These are phyloP conservation scores for Xylaria nigripes DNA, from an alignment of 495 filamentous ascomycete genomes.

Conservation along the genomic window DNA sequence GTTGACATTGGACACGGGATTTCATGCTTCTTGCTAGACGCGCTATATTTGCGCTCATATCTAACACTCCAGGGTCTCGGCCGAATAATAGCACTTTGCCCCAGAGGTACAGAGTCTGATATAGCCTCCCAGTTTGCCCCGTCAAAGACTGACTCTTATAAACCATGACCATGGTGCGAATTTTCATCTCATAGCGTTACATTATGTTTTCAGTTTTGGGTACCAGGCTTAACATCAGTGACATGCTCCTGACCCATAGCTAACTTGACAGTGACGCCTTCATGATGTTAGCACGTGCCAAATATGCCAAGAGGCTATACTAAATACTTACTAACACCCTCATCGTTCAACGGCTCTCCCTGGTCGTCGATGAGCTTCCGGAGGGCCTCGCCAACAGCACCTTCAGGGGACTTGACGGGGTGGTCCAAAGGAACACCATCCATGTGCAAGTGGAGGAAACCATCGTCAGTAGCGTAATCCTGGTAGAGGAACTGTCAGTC, in stretches of 20 bases:
- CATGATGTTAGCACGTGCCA: conserved; percentile 17
- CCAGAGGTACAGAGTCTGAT: background rate
- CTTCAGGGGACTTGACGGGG: conserved; percentile 87
- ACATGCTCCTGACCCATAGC: conserved; percentile 93
- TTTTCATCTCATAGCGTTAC: too few species aligned
- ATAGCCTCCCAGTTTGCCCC: conserved; percentile 1
- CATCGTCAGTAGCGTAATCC: conserved; percentile 85
- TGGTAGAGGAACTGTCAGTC: conserved; percentile 27
- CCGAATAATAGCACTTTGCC: background rate
- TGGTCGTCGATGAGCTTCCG: background rate
- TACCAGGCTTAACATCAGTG: conserved; percentile 51
- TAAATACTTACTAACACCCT: conserved; percentile 69
- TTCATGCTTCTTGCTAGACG: conserved; percentile 6
- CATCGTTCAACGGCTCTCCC: conserved; percentile 44
- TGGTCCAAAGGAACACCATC: conserved; percentile 84
- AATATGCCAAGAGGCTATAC: background rate
- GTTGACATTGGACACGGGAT: background rate
- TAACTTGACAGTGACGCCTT: conserved; percentile 83
- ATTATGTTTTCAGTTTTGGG: too few species aligned
- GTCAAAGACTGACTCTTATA: background rate
- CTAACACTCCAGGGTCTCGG: background rate
- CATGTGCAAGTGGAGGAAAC: conserved; percentile 81
- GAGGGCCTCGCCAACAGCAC: conserved; percentile 67
- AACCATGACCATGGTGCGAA: background rate
- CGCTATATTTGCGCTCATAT: conserved; percentile 7